Conservation (phyloP, 73 alveolate genomes). For the Paramecium primaurelia region DNA sequence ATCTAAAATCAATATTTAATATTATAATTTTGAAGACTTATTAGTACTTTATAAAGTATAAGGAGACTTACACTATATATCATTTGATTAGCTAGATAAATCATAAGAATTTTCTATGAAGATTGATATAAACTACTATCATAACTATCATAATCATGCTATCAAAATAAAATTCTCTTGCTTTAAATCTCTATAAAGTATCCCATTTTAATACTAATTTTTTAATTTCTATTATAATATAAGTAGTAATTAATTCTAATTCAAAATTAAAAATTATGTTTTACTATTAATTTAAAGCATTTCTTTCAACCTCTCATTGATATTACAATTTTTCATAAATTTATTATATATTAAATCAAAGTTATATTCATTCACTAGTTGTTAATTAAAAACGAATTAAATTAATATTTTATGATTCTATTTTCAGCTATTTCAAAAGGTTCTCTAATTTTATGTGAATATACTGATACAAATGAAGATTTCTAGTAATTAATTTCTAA, state of each 20-base stretch:
- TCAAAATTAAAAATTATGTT: background rate
- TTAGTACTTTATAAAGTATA: background rate
- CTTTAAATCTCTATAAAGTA: no score
- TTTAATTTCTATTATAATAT: no score
- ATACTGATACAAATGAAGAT: background rate
- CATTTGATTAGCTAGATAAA: background rate
- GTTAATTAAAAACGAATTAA: background rate
- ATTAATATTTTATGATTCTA: background rate
- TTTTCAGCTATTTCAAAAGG: slow-evolving; percentile 8
- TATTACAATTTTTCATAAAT: slow-evolving; percentile 23
- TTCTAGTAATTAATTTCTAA: background rate
- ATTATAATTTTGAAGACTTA: background rate
- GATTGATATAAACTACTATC: background rate
- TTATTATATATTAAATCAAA: background rate
- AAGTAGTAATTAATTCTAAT: no score
- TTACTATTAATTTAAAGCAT: background rate
- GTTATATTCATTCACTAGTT: background rate
- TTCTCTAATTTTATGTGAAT: background rate
- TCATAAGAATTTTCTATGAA: background rate
- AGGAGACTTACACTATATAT: background rate
- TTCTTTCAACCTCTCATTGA: background rate
- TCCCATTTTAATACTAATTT: no score
- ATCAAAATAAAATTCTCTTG: no score
- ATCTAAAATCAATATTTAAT: background rate
- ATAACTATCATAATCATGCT: background rate